phyloP scores from a whole-genome alignment of 768 basidiomycete genomes.

The Cystobasidium onofrii region DNA sequence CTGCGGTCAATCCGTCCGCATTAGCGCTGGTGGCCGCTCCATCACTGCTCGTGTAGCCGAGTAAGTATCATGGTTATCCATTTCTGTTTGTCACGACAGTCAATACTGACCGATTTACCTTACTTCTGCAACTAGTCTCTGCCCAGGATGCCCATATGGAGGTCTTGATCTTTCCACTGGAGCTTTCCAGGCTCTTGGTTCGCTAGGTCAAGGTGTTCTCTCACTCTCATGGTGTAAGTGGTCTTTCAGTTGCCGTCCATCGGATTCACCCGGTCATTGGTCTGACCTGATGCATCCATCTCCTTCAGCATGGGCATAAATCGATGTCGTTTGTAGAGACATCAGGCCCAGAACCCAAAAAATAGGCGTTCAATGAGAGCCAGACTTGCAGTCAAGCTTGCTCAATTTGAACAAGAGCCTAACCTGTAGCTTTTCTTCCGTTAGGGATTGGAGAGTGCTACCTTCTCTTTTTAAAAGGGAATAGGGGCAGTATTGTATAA shows the following conservation, averaged over 20 bases:
- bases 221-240: slow-evolving; percentile 44
- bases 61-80: neutral
- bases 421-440: neutral
- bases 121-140: neutral
- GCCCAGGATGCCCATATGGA: slow-evolving; percentile 16
- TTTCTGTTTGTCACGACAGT: slow-evolving; percentile 5
- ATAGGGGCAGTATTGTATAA: neutral
- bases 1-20: slow-evolving; percentile 60
- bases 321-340: neutral
- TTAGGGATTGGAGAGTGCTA: neutral
- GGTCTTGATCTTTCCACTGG: slow-evolving; percentile 51
- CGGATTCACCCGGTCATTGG: neutral
- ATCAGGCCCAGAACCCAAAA: neutral
- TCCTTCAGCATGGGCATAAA: neutral
- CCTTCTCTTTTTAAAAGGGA: neutral
- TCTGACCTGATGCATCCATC: neutral
- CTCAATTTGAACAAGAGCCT: neutral
- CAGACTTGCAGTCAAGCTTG: neutral
- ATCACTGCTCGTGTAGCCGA: slow-evolving; percentile 64
- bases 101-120: neutral
- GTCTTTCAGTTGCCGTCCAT: neutral
- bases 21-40: slow-evolving; percentile 56
- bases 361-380: neutral
- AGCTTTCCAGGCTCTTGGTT: slow-evolving; percentile 59
- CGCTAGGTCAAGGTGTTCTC: slow-evolving; percentile 53